Conservation (phyloP, 2,329 filamentous ascomycete species). For the Phyllosticta ampelicida region DNA sequence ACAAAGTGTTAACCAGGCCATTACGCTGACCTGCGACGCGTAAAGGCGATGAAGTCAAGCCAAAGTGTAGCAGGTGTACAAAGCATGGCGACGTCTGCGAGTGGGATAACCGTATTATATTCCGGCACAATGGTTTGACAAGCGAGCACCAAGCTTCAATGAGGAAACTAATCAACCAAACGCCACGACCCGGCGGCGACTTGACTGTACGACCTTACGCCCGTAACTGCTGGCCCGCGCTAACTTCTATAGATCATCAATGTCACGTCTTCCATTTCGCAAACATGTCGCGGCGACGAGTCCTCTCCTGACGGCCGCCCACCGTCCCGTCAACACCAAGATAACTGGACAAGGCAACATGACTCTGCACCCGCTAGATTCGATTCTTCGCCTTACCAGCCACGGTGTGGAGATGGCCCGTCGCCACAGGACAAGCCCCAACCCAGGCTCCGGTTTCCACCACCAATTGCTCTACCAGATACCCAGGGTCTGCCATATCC, state of each 20-base stretch:
- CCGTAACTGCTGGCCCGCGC: not conserved
- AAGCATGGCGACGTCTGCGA: constrained; percentile 13
- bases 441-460: not conserved
- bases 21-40: not conserved
- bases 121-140: constrained; percentile 12
- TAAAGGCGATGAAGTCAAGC: constrained; percentile 14
- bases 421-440: not conserved
- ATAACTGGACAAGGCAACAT: not conserved
- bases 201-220: constrained; percentile 2
- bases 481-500: not conserved
- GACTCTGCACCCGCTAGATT: not conserved
- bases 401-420: not conserved
- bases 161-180: constrained; percentile 12
- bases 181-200: constrained; percentile 1
- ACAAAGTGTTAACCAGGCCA: not conserved
- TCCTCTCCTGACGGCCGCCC: not conserved
- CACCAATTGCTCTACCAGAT: not conserved
- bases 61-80: constrained; percentile 14
- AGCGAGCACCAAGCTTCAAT: constrained; percentile 3
- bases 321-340: not conserved
- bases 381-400: not conserved
- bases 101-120: constrained; percentile 15
- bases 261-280: constrained; percentile 6
- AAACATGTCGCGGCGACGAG: constrained; percentile 4
- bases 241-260: constrained; percentile 5